These are phyloP conservation scores for Pisolithus marmoratus DNA, from an alignment of 768 basidiomycete species.

Conservation along the genomic window DNA sequence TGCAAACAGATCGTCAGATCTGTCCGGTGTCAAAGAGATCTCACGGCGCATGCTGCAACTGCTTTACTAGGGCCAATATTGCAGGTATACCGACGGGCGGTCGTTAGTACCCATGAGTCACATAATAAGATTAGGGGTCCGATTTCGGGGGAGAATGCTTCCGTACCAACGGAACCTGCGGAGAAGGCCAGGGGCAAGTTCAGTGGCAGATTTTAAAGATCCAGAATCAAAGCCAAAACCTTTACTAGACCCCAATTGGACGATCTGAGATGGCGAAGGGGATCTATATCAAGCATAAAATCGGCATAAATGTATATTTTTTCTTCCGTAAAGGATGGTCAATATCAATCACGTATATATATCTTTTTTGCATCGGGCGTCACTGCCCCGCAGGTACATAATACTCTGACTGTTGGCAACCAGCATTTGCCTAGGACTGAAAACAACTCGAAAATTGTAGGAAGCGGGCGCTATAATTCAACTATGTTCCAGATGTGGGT, in stretches of 20 bases:
- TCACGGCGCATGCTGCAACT: no score
- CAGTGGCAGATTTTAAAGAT: conserved; percentile 25
- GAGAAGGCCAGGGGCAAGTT: conserved; percentile 16
- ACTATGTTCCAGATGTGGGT: no score
- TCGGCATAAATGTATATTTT: conserved; percentile 20
- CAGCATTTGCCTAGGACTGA: no score
- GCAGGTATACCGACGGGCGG: background rate
- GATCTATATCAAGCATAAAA: conserved; percentile 1
- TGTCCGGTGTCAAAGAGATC: no score
- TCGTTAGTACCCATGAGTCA: background rate
- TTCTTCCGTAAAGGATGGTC: conserved; percentile 12
- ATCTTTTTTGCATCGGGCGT: conserved; percentile 18
- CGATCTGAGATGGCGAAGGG: conserved; percentile 26
- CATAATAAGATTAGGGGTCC: background rate
- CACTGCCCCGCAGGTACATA: conserved; percentile 26
- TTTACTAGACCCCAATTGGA: conserved; percentile 27
- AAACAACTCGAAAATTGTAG: no score
- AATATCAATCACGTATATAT: conserved; percentile 30
- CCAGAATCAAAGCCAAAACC: conserved; percentile 28
- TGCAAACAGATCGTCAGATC: no score
- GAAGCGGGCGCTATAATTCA: no score
- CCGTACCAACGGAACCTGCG: conserved; percentile 21
- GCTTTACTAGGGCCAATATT: no score
- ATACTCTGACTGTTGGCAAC: background rate
- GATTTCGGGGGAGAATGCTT: conserved; percentile 15